Evolutionary conservation across 148 eudicot species (phyloP), one percentile per base, ranked within the genome.

Genomic region (Arctostaphylos glauca): DNA sequence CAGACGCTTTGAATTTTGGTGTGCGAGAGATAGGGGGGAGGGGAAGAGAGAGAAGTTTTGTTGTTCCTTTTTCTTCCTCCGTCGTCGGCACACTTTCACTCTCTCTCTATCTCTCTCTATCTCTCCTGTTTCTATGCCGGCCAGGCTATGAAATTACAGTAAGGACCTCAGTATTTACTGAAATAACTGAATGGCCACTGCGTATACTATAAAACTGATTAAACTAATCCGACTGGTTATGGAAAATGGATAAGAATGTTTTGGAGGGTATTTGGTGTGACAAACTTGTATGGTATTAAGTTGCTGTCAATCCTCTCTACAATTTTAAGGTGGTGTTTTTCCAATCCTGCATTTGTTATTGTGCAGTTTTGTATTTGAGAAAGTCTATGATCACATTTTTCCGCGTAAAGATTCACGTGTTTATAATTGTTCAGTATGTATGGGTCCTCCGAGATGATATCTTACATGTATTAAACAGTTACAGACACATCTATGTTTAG

Each of bases 1-100:
- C 71, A 80, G 64, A 80, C 64, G 76, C 76, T 68, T 68, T 50
- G 50, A 41, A 81, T 53, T 66, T 81, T 25, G 54, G 8, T 21
- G n/a, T n/a, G n/a, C n/a, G n/a, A n/a, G n/a, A n/a, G n/a, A n/a
- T n/a, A n/a, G n/a, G n/a, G n/a, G n/a, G 53, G 46, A 38, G 64
- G 52, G 71, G 12, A 16, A 48, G 70, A 74, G 77, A 47, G 77
- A 74, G 74, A 43, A 52, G 54, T 9, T 9, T 52, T 52, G 9
- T 9, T 14, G 18, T 16, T 56, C 6, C 60, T 8, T 19, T n/a
- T 21, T 9, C 71, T 64, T 64, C 38, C 25, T 64, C 23, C 71
- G 23, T 23, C 70, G 23, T 23, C 70, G 14, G 10, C 21, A 19
- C 21, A 9, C n/a, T 60, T 19, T 60, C n/a, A 6, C 53, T 56